These are phyloP conservation scores for Pythium dissotocum DNA, from an alignment of 352 stramenopile species.

Conservation along the genomic window DNA sequence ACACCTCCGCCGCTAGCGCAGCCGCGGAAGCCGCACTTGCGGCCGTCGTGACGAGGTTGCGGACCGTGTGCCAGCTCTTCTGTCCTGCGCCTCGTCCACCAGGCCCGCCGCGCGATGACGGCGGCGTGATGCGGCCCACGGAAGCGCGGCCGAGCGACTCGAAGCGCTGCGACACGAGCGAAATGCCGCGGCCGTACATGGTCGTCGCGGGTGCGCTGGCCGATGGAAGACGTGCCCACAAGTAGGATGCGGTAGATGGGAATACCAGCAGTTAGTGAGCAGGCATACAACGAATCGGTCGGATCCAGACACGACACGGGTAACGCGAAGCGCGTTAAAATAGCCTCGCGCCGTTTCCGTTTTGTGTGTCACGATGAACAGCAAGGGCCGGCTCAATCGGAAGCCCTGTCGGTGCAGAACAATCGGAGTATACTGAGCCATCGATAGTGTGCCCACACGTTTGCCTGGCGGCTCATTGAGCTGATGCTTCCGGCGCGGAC, in stretches of 20 bases:
- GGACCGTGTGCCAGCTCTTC: background rate
- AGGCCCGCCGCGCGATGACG: background rate
- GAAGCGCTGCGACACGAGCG: constrained; percentile 24
- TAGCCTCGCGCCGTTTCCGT: background rate
- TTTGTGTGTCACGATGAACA: background rate
- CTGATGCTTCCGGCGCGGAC: too few species aligned
- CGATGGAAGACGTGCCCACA: too few species aligned
- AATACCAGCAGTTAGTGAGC: background rate
- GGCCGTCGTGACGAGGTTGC: background rate
- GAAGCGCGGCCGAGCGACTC: constrained; percentile 19
- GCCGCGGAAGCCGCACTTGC: background rate
- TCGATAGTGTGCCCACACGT: too few species aligned
- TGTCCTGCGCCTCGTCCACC: background rate
- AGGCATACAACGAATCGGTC: too few species aligned
- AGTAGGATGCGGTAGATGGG: background rate
- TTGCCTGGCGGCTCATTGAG: too few species aligned
- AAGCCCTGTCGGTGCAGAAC: background rate
- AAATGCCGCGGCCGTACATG: constrained; percentile 28
- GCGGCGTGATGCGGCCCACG: background rate
- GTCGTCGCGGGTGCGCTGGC: background rate
- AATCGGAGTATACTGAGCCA: background rate
- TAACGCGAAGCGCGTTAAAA: background rate
- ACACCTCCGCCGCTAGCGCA: background rate
- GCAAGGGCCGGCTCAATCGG: background rate
- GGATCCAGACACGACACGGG: too few species aligned